Conservation (phyloP, 108 stramenopile genomes). For the Aurantiochytrium sp. region DNA sequence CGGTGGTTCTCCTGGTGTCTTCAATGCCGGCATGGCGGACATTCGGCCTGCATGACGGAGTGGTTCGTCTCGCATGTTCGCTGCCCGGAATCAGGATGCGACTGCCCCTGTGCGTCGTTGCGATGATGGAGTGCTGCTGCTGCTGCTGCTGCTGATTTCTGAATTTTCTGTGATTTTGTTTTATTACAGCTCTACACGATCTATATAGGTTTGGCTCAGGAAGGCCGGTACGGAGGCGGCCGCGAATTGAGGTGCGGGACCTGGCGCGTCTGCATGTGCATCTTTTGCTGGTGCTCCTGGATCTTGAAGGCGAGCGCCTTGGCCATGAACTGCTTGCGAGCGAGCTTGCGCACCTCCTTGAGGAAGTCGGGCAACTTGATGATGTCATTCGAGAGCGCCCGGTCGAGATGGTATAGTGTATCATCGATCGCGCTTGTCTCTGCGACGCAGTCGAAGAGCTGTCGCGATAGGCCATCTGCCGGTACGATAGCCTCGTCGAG, state of each 20-base stretch:
- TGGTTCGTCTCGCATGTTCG: background rate
- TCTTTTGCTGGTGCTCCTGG: conserved; percentile 34
- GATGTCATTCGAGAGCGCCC: conserved; percentile 28
- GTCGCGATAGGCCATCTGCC: conserved; percentile 33
- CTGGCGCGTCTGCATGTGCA: conserved; percentile 27
- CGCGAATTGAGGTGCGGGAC: background rate
- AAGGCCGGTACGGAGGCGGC: background rate
- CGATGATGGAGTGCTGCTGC: background rate
- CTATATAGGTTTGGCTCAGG: background rate
- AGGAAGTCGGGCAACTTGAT: conserved; percentile 42
- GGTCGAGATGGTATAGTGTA: conserved; percentile 50
- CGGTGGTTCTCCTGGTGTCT: conserved; percentile 31
- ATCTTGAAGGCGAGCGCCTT: conserved; percentile 52
- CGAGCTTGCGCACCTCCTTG: conserved; percentile 49
- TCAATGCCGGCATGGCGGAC: background rate
- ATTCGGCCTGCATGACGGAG: background rate
- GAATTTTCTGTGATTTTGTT: background rate
- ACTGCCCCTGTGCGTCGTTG: background rate
- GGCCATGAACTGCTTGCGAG: conserved; percentile 51
- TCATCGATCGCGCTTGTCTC: conserved; percentile 56
- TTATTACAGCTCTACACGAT: background rate
- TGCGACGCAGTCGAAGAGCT: conserved; percentile 45
- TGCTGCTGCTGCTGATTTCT: no score
- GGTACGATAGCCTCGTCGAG: conserved; percentile 41
- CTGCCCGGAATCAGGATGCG: background rate